Base-by-base conservation (phyloP, 495 filamentous ascomycete species). In the Talaromyces nanjingensis region DNA sequence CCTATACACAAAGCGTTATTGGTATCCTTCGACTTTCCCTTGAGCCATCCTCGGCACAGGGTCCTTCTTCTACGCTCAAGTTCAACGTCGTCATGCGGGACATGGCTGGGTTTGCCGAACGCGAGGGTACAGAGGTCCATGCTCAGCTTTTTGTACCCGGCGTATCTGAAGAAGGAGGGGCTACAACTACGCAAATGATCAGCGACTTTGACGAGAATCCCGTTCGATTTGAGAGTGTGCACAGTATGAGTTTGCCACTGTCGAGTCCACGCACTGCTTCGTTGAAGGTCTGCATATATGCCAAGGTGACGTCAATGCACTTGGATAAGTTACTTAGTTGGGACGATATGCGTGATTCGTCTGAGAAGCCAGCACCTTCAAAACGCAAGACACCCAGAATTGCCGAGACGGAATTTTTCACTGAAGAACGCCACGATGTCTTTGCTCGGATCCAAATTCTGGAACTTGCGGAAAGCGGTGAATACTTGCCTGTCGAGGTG, bases 41-140 rank as follows among this genome's bases (percentile, higher is more conserved):
- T 9, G 94, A 98, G 69, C 94, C 94, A 37, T 97, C 93, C 1
- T 93, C 91, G 22, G 93, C 94, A 7, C 89, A 96, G 71, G 92
- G 93, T 25, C 94, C 93, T 29, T 89, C 91, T 8, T 92, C 90
- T 59, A 98, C 90, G 27, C 77, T 99, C 62, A 98, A 98, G 72
- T 99, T 98, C 77, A 99, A 98, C 68, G 92, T 98, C 25, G 93
- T 97, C 58, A 96, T 99, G 92, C 92, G 94, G 70, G 91, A 98
- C 68, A 88, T 99, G 86, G 76, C 93, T 52, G 94, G 94, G 5
- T 98, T 99, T 68, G 91, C 94, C 1, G 94, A 99, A 76, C 87
- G 93, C 65, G 94, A 99, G 76, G 94, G 94, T 4, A 94, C 91
- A 8, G 87, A 96, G 66, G 92, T 98, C 60, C 94, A 99, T 75